A percentile compares a stretch with the other conserved stretches of the same genome.
phyloP scores from a whole-genome alignment of 1,284 basidiomycete species.

The Mycena sp. region DNA sequence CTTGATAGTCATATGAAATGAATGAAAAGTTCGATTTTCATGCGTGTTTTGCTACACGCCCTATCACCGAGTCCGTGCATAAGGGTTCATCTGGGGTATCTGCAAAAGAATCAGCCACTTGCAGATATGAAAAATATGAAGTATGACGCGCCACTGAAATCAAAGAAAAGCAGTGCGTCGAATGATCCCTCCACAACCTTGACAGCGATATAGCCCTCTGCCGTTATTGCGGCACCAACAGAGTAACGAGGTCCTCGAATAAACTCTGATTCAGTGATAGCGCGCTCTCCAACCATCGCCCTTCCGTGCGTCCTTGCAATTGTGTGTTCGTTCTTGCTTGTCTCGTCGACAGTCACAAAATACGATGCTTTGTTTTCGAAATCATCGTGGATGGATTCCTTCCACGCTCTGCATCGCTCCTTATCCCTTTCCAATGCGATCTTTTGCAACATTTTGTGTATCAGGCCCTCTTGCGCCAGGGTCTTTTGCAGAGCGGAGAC shows the following conservation, averaged over 20 bases:
- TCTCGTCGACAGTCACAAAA: conserved; percentile 36
- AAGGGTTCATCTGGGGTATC: conserved; percentile 31
- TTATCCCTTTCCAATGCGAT: conserved; percentile 27
- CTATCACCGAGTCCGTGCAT: conserved; percentile 14
- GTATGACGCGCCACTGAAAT: conserved; percentile 37
- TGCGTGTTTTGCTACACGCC: too few relatives aligned
- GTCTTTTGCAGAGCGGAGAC: conserved; percentile 29
- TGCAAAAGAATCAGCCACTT: not conserved
- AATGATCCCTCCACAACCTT: conserved; percentile 39
- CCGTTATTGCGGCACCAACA: conserved; percentile 36
- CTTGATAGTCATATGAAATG: too few relatives aligned
- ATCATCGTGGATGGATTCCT: too few relatives aligned
- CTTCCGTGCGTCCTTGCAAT: conserved; percentile 27
- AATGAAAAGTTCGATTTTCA: too few relatives aligned
- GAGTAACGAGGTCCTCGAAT: conserved; percentile 36
- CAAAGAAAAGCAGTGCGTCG: conserved; percentile 32
- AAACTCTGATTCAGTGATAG: conserved; percentile 33
- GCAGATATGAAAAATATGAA: not conserved
- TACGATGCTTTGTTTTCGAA: too few relatives aligned
- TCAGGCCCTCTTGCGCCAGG: conserved; percentile 34
- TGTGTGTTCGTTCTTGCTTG: conserved; percentile 36
- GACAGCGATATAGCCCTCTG: conserved; percentile 33
- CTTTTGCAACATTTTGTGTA: conserved; percentile 36
- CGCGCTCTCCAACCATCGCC: conserved; percentile 27
- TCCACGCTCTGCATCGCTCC: not conserved